These are phyloP conservation scores for Mrakiaceae sp. DNA, from an alignment of 1,284 basidiomycete genomes.

Conservation along the genomic window DNA sequence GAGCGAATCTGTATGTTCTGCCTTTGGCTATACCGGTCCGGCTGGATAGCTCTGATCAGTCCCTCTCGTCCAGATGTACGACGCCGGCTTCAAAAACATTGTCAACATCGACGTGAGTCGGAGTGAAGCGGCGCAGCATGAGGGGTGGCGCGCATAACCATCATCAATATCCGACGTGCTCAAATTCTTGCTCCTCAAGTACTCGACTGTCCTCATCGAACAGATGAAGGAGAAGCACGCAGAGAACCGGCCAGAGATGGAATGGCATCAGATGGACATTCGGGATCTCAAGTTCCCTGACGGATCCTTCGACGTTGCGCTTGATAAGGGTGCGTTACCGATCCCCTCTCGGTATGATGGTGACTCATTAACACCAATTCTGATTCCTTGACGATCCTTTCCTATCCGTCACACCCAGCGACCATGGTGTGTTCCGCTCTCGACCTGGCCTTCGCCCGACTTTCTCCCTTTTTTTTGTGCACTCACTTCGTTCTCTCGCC, in stretches of 20 bases:
- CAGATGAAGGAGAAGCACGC: slow-evolving; percentile 60
- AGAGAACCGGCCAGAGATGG: slow-evolving; percentile 53
- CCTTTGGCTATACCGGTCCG: too few species aligned
- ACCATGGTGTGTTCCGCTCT: slow-evolving; percentile 68
- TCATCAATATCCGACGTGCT: background rate
- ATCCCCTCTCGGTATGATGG: slow-evolving; percentile 58
- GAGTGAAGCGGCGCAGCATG: background rate
- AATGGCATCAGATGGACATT: slow-evolving; percentile 84
- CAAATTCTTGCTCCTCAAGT: slow-evolving; percentile 40
- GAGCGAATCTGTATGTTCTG: background rate
- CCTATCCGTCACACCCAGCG: slow-evolving; percentile 58
- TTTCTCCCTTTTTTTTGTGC: background rate
- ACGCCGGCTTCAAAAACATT: slow-evolving; percentile 73
- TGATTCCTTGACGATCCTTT: background rate
- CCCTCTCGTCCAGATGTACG: slow-evolving; percentile 57
- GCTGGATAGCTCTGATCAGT: background rate
- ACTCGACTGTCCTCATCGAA: slow-evolving; percentile 66
- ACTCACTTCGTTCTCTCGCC: too few species aligned
- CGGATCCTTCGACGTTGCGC: slow-evolving; percentile 64
- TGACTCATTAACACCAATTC: slow-evolving; percentile 30
- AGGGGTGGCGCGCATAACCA: too few species aligned
- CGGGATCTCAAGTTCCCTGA: slow-evolving; percentile 57
- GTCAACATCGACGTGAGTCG: slow-evolving; percentile 66
- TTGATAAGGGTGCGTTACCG: slow-evolving; percentile 64
- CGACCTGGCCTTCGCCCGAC: background rate